These are phyloP conservation scores for Dictyostelium purpureum DNA, from an alignment of 78 protist genomes.

Conservation along the genomic window DNA sequence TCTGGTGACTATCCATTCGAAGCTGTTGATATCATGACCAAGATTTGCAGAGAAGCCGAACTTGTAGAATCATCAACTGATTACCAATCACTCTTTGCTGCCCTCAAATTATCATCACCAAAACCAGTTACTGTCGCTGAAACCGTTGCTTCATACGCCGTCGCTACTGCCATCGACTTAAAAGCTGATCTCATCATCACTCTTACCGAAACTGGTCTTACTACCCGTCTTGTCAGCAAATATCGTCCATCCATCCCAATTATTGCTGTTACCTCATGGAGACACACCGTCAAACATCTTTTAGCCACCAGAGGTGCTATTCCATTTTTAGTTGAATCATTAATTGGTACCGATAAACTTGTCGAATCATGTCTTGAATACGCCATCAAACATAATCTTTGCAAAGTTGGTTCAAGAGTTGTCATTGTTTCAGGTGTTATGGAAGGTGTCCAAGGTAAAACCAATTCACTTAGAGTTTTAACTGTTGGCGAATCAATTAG, in stretches of 20 bases:
- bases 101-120: slow-evolving; percentile 31
- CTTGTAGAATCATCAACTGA: slow-evolving; percentile 72
- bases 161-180: slow-evolving; percentile 73
- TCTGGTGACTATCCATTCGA: slow-evolving; percentile 86
- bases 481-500: slow-evolving; percentile 41
- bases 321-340: slow-evolving; percentile 67
- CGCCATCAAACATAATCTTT: slow-evolving; percentile 66
- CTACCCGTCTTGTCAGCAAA: slow-evolving; percentile 78
- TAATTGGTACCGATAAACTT: slow-evolving; percentile 67
- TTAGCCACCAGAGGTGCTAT: slow-evolving; percentile 76
- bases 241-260: slow-evolving; percentile 82
- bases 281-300: slow-evolving; percentile 64
- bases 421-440: slow-evolving; percentile 78
- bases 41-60: slow-evolving; percentile 82
- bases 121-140: slow-evolving; percentile 60
- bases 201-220: slow-evolving; percentile 78
- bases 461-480: slow-evolving; percentile 52
- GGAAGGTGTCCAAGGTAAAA: slow-evolving; percentile 81
- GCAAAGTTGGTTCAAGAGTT: slow-evolving; percentile 53
- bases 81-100: slow-evolving; percentile 73
- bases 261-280: slow-evolving; percentile 75
- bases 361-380: slow-evolving; percentile 50
- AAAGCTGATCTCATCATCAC: slow-evolving; percentile 77
- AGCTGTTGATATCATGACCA: slow-evolving; percentile 83
- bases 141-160: slow-evolving; percentile 80